Percentiles rank a stretch among this genome's conserved stretches.
Conservation (phyloP, 371 early-diverging fungal genomes). For the Apophysomyces sp. region DNA sequence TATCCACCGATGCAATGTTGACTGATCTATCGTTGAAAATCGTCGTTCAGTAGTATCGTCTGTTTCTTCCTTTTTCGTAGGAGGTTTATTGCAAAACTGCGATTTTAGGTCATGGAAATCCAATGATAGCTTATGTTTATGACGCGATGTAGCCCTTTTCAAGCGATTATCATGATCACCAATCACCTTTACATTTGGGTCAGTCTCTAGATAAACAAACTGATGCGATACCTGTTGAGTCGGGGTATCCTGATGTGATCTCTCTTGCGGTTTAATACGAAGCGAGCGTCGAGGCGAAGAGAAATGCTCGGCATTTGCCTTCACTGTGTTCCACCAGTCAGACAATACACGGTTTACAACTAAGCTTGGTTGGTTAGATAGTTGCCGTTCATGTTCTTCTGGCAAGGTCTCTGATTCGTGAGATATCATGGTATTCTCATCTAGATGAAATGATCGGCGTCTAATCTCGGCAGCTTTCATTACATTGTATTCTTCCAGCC, state of each 20-base stretch:
- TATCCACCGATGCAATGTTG: not conserved
- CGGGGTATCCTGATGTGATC: not conserved
- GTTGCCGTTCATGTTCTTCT: not conserved
- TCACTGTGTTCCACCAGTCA: slow-evolving; percentile 23
- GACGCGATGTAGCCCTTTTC: not conserved
- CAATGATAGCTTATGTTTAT: not conserved
- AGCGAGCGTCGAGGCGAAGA: not conserved
- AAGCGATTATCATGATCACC: not conserved
- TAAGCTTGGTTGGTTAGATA: not conserved
- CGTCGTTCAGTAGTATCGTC: not conserved
- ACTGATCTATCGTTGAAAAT: not conserved
- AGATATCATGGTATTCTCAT: not conserved
- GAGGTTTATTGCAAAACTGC: not conserved
- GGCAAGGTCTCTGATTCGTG: not conserved
- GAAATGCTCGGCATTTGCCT: slow-evolving; percentile 20
- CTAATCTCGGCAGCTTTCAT: slow-evolving; percentile 19
- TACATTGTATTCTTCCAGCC: slow-evolving; percentile 47
- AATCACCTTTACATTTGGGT: not conserved
- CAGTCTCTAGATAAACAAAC: not conserved
- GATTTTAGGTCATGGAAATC: not conserved
- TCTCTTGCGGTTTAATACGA: not conserved
- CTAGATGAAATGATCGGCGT: slow-evolving; percentile 10
- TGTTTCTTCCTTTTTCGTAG: not conserved
- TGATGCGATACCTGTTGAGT: not conserved
- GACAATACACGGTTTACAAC: slow-evolving; percentile 7